A percentile compares a stretch with the other conserved stretches of the same genome.
phyloP scores from a whole-genome alignment of 805 yeast genomes.

The Cephaloascus fragrans region DNA sequence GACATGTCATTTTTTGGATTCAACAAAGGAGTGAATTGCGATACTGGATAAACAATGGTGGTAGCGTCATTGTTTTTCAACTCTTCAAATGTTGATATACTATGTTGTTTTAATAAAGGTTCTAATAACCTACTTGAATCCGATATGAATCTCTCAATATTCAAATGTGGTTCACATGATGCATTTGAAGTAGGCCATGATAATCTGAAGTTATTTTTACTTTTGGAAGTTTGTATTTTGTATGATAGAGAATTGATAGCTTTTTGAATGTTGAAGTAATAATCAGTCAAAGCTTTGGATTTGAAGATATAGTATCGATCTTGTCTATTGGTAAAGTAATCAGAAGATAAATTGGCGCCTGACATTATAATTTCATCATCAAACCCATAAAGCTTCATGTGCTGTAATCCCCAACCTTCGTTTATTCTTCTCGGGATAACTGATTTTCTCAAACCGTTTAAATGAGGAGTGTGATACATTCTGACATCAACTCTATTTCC shows the following conservation, averaged over 20 bases:
- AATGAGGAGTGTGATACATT: conserved; percentile 84
- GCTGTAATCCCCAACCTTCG: conserved; percentile 91
- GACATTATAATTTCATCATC: conserved; percentile 81
- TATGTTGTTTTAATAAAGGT: conserved; percentile 45
- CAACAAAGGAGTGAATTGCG: conserved; percentile 83
- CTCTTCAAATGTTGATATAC: conserved; percentile 5
- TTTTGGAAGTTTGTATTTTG: conserved; percentile 38
- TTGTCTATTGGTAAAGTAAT: conserved; percentile 91
- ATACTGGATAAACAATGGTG: conserved; percentile 80
- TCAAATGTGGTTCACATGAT: conserved; percentile 57
- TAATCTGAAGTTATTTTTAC: conserved; percentile 41
- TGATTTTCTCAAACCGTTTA: conserved; percentile 53
- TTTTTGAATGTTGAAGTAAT: conserved; percentile 62
- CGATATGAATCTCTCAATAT: conserved; percentile 38
- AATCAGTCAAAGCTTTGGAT: conserved; percentile 49
- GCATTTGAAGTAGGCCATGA: conserved; percentile 68
- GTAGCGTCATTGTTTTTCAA: conserved; percentile 22
- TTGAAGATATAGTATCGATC: conserved; percentile 80
- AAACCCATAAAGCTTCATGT: conserved; percentile 94
- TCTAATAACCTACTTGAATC: conserved; percentile 48
- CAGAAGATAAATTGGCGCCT: conserved; percentile 88
- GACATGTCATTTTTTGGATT: conserved; percentile 47
- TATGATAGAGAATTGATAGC: conserved; percentile 67
- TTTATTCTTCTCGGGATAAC: conserved; percentile 76
- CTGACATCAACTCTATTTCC: conserved; percentile 70